phyloP scores from a whole-genome alignment of 2,329 filamentous ascomycete species.

The Rhexocercosporidium sp. region DNA sequence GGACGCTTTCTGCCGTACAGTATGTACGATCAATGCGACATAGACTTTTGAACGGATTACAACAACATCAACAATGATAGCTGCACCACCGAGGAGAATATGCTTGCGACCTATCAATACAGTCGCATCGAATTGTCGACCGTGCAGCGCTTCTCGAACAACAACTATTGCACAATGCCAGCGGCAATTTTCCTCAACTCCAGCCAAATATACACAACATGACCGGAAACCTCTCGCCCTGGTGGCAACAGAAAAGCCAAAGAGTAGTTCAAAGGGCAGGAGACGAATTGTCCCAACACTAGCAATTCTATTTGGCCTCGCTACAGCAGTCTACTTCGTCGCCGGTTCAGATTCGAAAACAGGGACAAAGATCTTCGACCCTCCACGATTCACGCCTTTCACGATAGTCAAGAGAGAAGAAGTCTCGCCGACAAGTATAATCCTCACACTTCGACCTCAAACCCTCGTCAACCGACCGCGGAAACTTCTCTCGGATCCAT shows the following conservation, averaged over 20 bases:
- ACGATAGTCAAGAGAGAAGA: slow-evolving; percentile 64
- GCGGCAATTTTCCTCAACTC: slow-evolving; percentile 2
- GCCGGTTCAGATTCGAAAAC: background rate
- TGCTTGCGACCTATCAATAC: background rate
- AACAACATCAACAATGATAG: background rate
- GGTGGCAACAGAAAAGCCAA: slow-evolving; percentile 6
- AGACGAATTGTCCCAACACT: background rate
- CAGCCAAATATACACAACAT: background rate
- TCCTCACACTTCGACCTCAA: slow-evolving; percentile 66
- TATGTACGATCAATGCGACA: slow-evolving; percentile 4
- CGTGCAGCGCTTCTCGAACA: background rate
- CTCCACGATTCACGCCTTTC: slow-evolving; percentile 67
- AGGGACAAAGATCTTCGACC: slow-evolving; percentile 54
- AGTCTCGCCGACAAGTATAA: slow-evolving; percentile 70
- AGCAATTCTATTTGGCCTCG: background rate
- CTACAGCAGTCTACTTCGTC: background rate
- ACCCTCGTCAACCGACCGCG: background rate
- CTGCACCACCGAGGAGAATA: background rate
- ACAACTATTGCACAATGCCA: background rate
- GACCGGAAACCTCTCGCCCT: background rate
- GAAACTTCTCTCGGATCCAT: slow-evolving; percentile 36
- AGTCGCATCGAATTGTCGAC: background rate
- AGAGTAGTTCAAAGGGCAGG: background rate
- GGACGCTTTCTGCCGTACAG: background rate
- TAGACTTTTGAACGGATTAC: background rate